Base-by-base conservation (phyloP, 176 grass and related monocot genomes). In the Eragrostis nindensis region DNA sequence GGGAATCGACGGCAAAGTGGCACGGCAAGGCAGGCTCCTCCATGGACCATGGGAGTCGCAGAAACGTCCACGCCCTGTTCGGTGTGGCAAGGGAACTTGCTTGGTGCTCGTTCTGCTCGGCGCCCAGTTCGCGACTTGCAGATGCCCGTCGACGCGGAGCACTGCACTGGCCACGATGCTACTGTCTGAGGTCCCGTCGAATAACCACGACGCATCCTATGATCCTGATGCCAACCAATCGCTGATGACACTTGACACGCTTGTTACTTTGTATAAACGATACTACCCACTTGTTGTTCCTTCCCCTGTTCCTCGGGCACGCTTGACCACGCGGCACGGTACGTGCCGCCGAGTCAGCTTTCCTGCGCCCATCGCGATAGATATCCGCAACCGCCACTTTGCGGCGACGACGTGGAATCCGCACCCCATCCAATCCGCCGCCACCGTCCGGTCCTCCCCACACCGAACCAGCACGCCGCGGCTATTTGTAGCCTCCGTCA, bases 401-500 rank as follows among this genome's bases (percentile, higher is more conserved):
- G 78, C 78, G 42, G 30, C 75, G n/a, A 41, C 22, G 59, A 84
- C 80, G 86, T 79, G 86, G 80, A 79, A 41, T 22, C 57, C 48
- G 36, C 32, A 24, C 43, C 77, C 32, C 62, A 66, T 11, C 18
- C 3, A 72, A 15, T 71, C 22, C 19, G 7, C 40, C 11, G 5
- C 74, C 82, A 14, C 9, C 71, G 6, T 16, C 18, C 1, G 50
- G 32, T 36, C 32, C 32, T 36, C 32, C 32, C 32, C n/a, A n/a
- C n/a, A n/a, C n/a, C n/a, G n/a, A n/a, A 36, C 32, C 32, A 36
- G 4, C 32, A 4, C 32, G 32, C 32, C 32, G 32, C 32, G 32
- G 32, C 32, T 36, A 36, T 16, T 62, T 26, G 18, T 4, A 12
- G 18, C 19, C 66, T 16, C n/a, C 43, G 0, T 30, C 43, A n/a